phyloP scores from a whole-genome alignment of 2,329 filamentous ascomycete genomes.

The Aspergillus udagawae region DNA sequence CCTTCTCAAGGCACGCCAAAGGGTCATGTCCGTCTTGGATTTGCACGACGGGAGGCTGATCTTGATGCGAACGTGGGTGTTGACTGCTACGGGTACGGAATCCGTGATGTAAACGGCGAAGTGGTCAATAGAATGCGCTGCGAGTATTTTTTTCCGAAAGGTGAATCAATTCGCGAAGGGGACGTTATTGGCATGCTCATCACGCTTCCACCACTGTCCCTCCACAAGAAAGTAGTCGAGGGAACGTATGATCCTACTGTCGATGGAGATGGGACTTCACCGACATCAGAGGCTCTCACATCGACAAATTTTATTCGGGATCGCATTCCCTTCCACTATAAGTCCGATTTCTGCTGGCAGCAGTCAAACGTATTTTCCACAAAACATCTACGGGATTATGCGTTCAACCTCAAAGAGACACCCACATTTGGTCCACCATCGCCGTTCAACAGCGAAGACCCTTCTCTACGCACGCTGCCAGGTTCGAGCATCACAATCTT shows the following conservation, averaged over 20 bases:
- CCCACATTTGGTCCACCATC: slow-evolving; percentile 48
- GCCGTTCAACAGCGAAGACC: slow-evolving; percentile 62
- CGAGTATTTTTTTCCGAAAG: slow-evolving; percentile 79
- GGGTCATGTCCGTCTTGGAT: slow-evolving; percentile 48
- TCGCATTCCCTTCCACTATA: slow-evolving; percentile 90
- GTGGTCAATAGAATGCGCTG: slow-evolving; percentile 91
- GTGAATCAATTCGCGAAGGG: slow-evolving; percentile 77
- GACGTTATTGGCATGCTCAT: slow-evolving; percentile 95
- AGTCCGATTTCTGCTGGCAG: slow-evolving; percentile 89
- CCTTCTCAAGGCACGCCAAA: slow-evolving; percentile 23
- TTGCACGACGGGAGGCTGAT: slow-evolving; percentile 44
- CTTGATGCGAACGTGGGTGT: slow-evolving; percentile 64
- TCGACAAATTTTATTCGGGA: slow-evolving; percentile 85
- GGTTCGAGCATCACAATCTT: slow-evolving; percentile 83
- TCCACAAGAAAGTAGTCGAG: slow-evolving; percentile 84
- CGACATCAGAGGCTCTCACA: slow-evolving; percentile 46
- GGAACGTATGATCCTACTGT: slow-evolving; percentile 84
- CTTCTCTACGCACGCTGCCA: slow-evolving; percentile 80
- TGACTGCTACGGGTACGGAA: slow-evolving; percentile 92
- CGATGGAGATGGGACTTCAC: slow-evolving; percentile 46
- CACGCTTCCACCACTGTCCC: slow-evolving; percentile 74
- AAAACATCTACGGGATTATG: slow-evolving; percentile 77
- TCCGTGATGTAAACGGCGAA: slow-evolving; percentile 85
- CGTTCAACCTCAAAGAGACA: slow-evolving; percentile 43
- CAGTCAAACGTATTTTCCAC: slow-evolving; percentile 60